A percentile compares a stretch with the other conserved stretches of the same genome.
Evolutionary conservation across 139 green algal genomes (phyloP).

Genomic region (Chlamydomonas incerta): DNA sequence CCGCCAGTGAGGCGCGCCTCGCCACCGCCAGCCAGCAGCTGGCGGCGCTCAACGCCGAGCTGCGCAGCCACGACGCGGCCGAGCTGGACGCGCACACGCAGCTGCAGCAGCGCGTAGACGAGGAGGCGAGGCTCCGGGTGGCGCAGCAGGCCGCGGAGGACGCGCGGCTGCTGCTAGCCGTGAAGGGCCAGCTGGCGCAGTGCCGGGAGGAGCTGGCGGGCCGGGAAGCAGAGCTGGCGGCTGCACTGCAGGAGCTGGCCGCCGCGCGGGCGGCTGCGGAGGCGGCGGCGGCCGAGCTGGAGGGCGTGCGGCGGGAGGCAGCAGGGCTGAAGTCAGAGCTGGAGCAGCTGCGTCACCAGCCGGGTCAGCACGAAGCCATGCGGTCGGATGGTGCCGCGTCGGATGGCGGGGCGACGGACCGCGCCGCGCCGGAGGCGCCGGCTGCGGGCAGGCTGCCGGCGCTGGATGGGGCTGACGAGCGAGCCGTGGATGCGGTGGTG

Average conservation of each 20-base stretch:
- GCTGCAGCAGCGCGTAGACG: background rate
- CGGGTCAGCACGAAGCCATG: background rate
- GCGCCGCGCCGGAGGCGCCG: no score
- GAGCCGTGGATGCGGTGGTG: background rate
- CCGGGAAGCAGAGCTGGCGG: background rate
- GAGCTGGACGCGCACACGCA: background rate
- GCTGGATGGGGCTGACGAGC: no score
- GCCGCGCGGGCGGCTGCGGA: background rate
- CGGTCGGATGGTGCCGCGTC: background rate
- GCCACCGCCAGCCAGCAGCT: background rate
- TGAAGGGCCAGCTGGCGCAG: background rate
- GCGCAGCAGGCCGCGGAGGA: slow-evolving; percentile 18
- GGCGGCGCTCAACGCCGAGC: background rate
- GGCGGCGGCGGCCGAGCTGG: background rate
- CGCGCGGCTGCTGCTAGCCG: slow-evolving; percentile 6
- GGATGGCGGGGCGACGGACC: no score
- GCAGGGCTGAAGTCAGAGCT: background rate
- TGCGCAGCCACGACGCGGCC: background rate
- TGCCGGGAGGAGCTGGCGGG: background rate
- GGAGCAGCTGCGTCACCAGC: background rate
- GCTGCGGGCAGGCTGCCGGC: background rate
- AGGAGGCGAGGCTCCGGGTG: slow-evolving; percentile 11
- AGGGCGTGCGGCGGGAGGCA: background rate
- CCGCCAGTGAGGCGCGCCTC: background rate
- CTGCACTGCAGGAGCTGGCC: background rate